Evolutionary conservation across 495 filamentous ascomycete species (phyloP), one percentile per base, ranked within the genome.

Genomic region (Penicillium longicatenatum): DNA sequence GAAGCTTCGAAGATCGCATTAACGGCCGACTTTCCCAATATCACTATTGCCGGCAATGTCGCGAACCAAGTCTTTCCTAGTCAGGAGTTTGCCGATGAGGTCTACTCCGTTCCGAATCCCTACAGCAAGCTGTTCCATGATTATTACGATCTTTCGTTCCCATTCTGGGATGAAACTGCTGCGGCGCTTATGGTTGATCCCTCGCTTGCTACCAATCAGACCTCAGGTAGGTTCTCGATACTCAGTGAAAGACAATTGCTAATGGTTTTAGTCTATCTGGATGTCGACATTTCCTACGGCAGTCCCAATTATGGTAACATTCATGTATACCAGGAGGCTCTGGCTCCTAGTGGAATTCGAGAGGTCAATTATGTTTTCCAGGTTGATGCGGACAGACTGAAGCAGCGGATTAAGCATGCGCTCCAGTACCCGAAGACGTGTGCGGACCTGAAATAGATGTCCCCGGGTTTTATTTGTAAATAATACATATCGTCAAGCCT

Each of bases 131-230:
- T 74, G 8, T 75, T 75, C 47, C 39, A 64, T 37, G 65, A 70
- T 9, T 62, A 69, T 47, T 74, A 75, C 41, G 68, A 66, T 12
- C 66, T 68, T 5, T 58, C 52, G 0, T 70, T 75, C 29, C 74
- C 74, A 4, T 71, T 75, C 43, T 76, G 73, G 73, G 73, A 75
- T 54, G 74, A 76, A 56, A 77, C 71, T 17, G 73, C 73, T 5
- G 72, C 72, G 12, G 72, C 70, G 0, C 45, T 74, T 10, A 72
- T 75, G 70, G 71, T 67, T 44, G 72, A 66, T 50, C 69, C 65
- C 10, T 61, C 62, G 0, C 46, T 72, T 30, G 71, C 70, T 21
- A 61, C 58, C 7, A 70, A 70, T 26, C 58, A 63, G 30, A 68
- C 67, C 12, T 64, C 66, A 22, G 68, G 66, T 71, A 54, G 21